These are phyloP conservation scores for Incumbomyces lentus DNA, from an alignment of 2,329 filamentous ascomycete species.

Conservation along the genomic window DNA sequence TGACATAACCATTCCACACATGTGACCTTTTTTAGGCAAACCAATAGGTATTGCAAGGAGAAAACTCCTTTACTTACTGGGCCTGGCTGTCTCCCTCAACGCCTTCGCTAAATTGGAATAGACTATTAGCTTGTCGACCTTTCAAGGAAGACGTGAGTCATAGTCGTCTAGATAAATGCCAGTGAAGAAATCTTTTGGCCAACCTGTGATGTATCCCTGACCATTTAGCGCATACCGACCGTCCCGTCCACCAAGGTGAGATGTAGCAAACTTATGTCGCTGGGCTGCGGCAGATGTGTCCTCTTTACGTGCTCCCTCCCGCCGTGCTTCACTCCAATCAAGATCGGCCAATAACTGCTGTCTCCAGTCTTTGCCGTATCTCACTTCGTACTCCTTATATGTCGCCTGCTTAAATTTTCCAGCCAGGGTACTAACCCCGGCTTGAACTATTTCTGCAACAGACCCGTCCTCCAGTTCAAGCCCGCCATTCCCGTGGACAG, in stretches of 20 bases:
- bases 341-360: not conserved
- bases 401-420: conserved; percentile 2
- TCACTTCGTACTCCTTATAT: not conserved
- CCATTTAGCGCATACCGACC: conserved; percentile 1
- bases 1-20: too few relatives aligned
- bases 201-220: conserved; percentile 6
- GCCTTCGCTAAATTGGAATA: conserved; percentile 2
- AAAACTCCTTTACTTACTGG: too few relatives aligned
- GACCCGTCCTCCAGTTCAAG: not conserved
- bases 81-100: not conserved
- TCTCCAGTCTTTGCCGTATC: conserved; percentile 2
- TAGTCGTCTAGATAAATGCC: conserved; percentile 5
- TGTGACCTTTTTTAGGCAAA: too few relatives aligned
- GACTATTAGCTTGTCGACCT: not conserved
- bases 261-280: not conserved
- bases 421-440: not conserved
- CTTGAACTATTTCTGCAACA: not conserved
- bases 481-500: too few relatives aligned
- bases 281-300: not conserved
- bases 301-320: not conserved
- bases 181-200: conserved; percentile 7
- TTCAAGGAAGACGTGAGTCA: conserved; percentile 4
- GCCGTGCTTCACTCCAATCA: not conserved
- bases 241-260: not conserved
- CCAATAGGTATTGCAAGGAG: too few relatives aligned